These are phyloP conservation scores for Diplodia scrobiculata DNA, from an alignment of 2,329 filamentous ascomycete species.

Conservation along the genomic window DNA sequence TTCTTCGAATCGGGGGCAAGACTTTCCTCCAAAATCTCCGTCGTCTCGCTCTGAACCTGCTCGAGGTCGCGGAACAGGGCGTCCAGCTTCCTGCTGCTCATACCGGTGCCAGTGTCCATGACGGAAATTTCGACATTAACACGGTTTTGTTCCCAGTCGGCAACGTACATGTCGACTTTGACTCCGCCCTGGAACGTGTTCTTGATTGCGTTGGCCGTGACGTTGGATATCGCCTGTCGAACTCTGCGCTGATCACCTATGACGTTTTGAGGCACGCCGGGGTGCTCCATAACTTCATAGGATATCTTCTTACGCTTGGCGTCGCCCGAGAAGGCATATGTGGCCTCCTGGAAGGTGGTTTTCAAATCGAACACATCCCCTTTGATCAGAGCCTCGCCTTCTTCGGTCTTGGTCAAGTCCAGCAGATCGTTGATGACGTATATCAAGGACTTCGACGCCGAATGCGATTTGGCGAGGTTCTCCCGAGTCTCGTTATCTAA, in stretches of 20 bases:
- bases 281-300: conserved; percentile 68
- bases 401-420: conserved; percentile 84
- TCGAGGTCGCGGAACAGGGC: conserved; percentile 63
- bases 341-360: conserved; percentile 73
- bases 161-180: conserved; percentile 68
- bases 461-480: conserved; percentile 80
- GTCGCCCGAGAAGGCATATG: conserved; percentile 71
- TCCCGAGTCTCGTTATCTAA: conserved; percentile 82
- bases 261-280: conserved; percentile 69
- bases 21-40: conserved; percentile 38
- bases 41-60: conserved; percentile 62
- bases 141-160: conserved; percentile 55
- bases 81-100: conserved; percentile 60
- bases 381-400: conserved; percentile 75
- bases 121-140: conserved; percentile 73
- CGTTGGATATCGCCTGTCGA: conserved; percentile 79
- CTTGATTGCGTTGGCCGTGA: conserved; percentile 82
- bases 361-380: conserved; percentile 76
- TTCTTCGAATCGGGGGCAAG: conserved; percentile 40
- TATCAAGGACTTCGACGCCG: conserved; percentile 86
- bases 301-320: conserved; percentile 72
- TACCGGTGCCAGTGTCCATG: conserved; percentile 72
- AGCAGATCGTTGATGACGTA: conserved; percentile 93
- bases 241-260: conserved; percentile 77
- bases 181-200: conserved; percentile 70